Conservation (phyloP, 371 early-diverging fungal genomes). For the Mortierella sp. region DNA sequence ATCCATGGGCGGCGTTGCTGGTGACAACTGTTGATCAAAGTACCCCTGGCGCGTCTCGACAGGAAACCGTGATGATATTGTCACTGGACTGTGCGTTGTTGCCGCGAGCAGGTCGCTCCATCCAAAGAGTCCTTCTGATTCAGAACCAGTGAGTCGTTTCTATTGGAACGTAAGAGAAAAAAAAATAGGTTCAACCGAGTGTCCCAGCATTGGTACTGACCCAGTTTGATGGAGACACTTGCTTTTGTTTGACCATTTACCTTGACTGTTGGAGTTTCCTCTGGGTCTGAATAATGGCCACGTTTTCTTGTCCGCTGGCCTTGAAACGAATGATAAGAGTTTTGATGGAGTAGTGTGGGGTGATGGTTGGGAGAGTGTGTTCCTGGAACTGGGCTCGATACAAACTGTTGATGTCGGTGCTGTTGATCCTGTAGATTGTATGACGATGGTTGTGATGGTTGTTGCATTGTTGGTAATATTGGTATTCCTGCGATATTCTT, state of each 20-base stretch:
- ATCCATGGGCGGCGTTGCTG: slow-evolving; percentile 39
- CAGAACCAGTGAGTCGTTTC: slow-evolving; percentile 22
- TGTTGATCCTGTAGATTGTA: slow-evolving; percentile 1
- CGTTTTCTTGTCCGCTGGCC: slow-evolving; percentile 26
- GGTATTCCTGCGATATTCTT: background rate
- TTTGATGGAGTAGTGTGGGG: background rate
- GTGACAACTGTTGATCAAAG: slow-evolving; percentile 18
- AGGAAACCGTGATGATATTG: background rate
- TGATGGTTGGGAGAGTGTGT: background rate
- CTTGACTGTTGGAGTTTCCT: slow-evolving; percentile 1
- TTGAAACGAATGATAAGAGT: background rate
- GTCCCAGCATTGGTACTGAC: background rate
- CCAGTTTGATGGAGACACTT: background rate
- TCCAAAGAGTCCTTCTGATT: slow-evolving; percentile 12
- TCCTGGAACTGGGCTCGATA: background rate
- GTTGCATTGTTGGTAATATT: background rate
- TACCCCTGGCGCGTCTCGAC: slow-evolving; percentile 7
- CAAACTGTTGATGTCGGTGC: background rate
- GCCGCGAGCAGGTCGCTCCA: slow-evolving; percentile 22
- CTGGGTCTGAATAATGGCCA: slow-evolving; percentile 10
- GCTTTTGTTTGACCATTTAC: background rate
- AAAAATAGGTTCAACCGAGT: background rate
- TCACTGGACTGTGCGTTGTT: slow-evolving; percentile 8
- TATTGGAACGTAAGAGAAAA: background rate
- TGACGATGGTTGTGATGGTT: background rate